Evolutionary conservation across 2,329 filamentous ascomycete genomes (phyloP).

Genomic region (Rugonectria rugulosa): DNA sequence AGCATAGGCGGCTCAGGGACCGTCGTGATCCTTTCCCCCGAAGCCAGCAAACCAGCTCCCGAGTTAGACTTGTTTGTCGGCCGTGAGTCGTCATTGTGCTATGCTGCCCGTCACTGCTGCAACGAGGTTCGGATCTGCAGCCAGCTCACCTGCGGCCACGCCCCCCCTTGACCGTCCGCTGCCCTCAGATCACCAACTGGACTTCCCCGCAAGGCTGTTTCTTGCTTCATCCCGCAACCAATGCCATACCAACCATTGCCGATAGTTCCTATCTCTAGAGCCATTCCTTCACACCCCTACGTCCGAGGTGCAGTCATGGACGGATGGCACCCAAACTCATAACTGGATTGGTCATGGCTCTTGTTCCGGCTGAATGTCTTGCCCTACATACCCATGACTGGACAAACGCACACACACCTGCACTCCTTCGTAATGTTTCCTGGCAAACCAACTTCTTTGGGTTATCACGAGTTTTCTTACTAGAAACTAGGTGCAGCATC

Average conservation of each 20-base stretch:
- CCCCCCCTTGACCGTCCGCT: not conserved
- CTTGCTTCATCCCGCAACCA: conserved; percentile 5
- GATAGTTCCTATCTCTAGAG: conserved; percentile 20
- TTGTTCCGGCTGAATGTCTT: conserved; percentile 18
- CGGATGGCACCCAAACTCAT: conserved; percentile 24
- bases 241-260: conserved; percentile 15
- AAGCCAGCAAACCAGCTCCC: conserved; percentile 35
- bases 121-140: conserved; percentile 13
- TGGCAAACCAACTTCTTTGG: too few relatives aligned
- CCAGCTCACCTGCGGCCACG: not conserved
- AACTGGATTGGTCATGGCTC: conserved; percentile 11
- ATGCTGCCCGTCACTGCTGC: not conserved
- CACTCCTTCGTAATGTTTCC: not conserved
- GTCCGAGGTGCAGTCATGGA: conserved; percentile 27
- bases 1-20: conserved; percentile 22
- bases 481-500: not conserved
- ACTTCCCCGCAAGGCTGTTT: conserved; percentile 13
- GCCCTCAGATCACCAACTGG: not conserved
- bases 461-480: not conserved
- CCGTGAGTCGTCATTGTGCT: conserved; percentile 7
- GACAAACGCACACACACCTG: not conserved
- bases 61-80: conserved; percentile 28
- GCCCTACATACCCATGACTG: conserved; percentile 8
- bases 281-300: conserved; percentile 26
- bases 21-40: conserved; percentile 42